Percentiles rank a stretch among this genome's conserved stretches.
These are phyloP conservation scores for Rostrohypoxylon terebratum DNA, from an alignment of 495 filamentous ascomycete genomes.

Conservation along the genomic window DNA sequence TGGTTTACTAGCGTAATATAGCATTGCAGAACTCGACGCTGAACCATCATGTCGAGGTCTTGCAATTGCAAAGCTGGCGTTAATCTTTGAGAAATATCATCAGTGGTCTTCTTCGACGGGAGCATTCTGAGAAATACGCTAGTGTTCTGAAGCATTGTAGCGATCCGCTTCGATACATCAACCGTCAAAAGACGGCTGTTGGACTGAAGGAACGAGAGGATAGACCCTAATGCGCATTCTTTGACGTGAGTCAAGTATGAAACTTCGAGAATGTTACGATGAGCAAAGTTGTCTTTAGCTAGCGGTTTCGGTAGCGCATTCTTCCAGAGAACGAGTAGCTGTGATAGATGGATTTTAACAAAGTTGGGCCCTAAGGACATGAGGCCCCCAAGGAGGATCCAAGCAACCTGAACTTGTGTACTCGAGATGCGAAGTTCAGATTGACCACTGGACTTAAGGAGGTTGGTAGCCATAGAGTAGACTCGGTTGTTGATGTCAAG, in stretches of 20 bases:
- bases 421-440: slow-evolving; percentile 91
- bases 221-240: slow-evolving; percentile 92
- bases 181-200: slow-evolving; percentile 91
- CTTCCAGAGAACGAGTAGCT: slow-evolving; percentile 96
- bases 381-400: slow-evolving; percentile 94
- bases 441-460: slow-evolving; percentile 92
- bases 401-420: slow-evolving; percentile 96
- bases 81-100: slow-evolving; percentile 87
- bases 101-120: slow-evolving; percentile 84
- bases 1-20: slow-evolving; percentile 90
- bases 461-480: slow-evolving; percentile 86
- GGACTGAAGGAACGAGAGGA: slow-evolving; percentile 92
- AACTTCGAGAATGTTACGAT: slow-evolving; percentile 84
- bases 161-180: slow-evolving; percentile 93
- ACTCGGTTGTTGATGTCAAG: slow-evolving; percentile 95
- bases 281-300: slow-evolving; percentile 84
- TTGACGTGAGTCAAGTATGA: slow-evolving; percentile 94
- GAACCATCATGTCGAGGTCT: slow-evolving; percentile 93
- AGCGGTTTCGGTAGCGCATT: slow-evolving; percentile 96
- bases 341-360: slow-evolving; percentile 97
- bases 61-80: slow-evolving; percentile 88
- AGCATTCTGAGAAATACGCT: slow-evolving; percentile 86
- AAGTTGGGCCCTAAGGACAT: slow-evolving; percentile 98
- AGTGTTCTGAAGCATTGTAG: slow-evolving; percentile 95
- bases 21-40: slow-evolving; percentile 91